A percentile compares a stretch with the other conserved stretches of the same genome.
Evolutionary conservation across 2,329 filamentous ascomycete species (phyloP).

Genomic region (Aureobasidium leucospermi): DNA sequence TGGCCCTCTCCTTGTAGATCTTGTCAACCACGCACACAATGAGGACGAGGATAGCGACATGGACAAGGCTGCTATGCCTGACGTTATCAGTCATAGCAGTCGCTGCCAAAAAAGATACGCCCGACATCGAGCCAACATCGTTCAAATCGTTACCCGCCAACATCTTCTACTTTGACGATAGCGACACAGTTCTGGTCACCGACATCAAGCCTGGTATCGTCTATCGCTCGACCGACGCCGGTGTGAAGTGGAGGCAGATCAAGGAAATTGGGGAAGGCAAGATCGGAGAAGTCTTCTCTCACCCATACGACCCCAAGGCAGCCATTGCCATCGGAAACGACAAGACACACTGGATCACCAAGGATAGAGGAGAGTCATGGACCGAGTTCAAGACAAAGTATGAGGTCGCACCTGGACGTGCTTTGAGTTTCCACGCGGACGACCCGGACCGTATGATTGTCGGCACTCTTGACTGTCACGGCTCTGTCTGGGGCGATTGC

Average conservation of each 20-base stretch:
- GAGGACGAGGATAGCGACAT: slow-evolving; percentile 7
- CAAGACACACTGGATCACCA: slow-evolving; percentile 72
- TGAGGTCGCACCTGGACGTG: slow-evolving; percentile 48
- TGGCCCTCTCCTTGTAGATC: not conserved
- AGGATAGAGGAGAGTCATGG: slow-evolving; percentile 79
- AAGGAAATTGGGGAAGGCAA: slow-evolving; percentile 57
- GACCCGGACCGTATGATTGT: slow-evolving; percentile 83
- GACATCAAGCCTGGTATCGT: slow-evolving; percentile 58
- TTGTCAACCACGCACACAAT: slow-evolving; percentile 1
- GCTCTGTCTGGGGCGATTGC: slow-evolving; percentile 26
- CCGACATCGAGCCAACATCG: slow-evolving; percentile 55
- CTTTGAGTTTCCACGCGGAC: slow-evolving; percentile 71
- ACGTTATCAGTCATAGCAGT: slow-evolving; percentile 12
- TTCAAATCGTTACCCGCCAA: slow-evolving; percentile 62
- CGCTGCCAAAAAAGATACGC: slow-evolving; percentile 33
- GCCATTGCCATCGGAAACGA: slow-evolving; percentile 69
- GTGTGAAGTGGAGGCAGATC: slow-evolving; percentile 64
- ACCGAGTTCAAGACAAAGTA: slow-evolving; percentile 58
- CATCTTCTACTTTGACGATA: slow-evolving; percentile 87
- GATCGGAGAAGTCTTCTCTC: slow-evolving; percentile 60
- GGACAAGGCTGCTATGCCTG: slow-evolving; percentile 6
- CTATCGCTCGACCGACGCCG: slow-evolving; percentile 74
- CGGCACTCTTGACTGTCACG: slow-evolving; percentile 42
- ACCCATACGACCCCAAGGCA: slow-evolving; percentile 68
- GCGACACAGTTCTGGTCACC: slow-evolving; percentile 70